These are phyloP conservation scores for Coemansia sp. DNA, from an alignment of 192 early-diverging fungal genomes.

Conservation along the genomic window DNA sequence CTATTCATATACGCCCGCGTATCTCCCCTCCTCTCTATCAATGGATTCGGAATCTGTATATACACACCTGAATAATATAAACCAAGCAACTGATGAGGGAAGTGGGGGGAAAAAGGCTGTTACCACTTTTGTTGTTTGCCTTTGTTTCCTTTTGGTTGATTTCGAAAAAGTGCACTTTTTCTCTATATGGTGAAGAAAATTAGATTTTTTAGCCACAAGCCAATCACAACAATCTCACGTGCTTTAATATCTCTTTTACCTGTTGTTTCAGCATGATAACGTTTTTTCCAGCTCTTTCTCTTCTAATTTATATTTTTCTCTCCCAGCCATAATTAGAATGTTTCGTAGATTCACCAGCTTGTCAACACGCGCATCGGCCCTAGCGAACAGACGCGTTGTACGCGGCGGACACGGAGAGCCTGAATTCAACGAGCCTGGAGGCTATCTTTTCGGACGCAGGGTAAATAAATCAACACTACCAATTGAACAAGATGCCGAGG, in stretches of 20 bases:
- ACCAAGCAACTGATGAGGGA: background rate
- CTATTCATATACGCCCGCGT: background rate
- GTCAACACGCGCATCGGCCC: slow-evolving; percentile 17
- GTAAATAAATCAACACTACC: slow-evolving; percentile 28
- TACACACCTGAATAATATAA: slow-evolving; percentile 18
- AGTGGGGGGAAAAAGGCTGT: background rate
- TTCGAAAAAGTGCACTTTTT: too few species aligned
- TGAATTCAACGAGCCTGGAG: slow-evolving; percentile 69
- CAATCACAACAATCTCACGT: background rate
- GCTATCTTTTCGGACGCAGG: slow-evolving; percentile 78
- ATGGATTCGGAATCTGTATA: slow-evolving; percentile 4
- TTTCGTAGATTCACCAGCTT: slow-evolving; percentile 30
- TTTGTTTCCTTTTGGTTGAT: background rate
- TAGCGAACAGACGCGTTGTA: slow-evolving; percentile 39
- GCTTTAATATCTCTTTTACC: background rate
- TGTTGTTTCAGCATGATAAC: background rate
- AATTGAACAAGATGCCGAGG: background rate
- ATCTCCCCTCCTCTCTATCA: background rate
- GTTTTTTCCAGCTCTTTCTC: background rate
- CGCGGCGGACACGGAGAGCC: slow-evolving; percentile 62
- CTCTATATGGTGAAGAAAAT: background rate
- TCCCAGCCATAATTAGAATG: slow-evolving; percentile 12
- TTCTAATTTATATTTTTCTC: background rate
- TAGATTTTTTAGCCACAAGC: background rate
- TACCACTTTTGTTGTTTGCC: background rate